These are phyloP conservation scores for Mycena vulgaris DNA, from an alignment of 768 basidiomycete genomes.

Conservation along the genomic window DNA sequence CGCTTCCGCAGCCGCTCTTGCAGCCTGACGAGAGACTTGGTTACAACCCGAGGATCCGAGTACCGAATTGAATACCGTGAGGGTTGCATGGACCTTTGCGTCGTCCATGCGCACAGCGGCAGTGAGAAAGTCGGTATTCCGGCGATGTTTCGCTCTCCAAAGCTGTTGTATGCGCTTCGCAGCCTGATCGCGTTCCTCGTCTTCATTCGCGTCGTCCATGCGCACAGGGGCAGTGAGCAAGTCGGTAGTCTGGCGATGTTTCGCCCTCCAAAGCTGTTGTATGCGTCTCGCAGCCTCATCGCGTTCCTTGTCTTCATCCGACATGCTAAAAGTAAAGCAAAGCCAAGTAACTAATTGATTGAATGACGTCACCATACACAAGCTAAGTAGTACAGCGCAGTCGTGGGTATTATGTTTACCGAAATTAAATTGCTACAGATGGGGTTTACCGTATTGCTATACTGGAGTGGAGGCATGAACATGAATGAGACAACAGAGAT, in stretches of 20 bases:
- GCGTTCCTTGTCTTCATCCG: conserved; percentile 14
- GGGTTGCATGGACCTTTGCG: conserved; percentile 52
- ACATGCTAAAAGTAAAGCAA: neutral
- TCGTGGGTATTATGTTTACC: conserved; percentile 45
- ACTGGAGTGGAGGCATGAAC: conserved; percentile 50
- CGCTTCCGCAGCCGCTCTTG: conserved; percentile 57
- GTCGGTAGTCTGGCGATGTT: conserved; percentile 41
- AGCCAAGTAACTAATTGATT: neutral
- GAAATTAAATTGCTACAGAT: conserved; percentile 57
- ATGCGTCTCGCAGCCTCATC: conserved; percentile 54
- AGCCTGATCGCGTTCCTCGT: conserved; percentile 43
- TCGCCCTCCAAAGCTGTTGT: conserved; percentile 56
- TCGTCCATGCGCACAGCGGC: conserved; percentile 56
- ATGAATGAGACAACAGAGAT: conserved; percentile 31
- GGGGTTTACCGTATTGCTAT: conserved; percentile 56
- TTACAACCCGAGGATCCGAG: neutral
- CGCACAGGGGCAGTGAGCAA: conserved; percentile 50
- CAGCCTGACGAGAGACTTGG: conserved; percentile 46
- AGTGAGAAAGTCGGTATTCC: conserved; percentile 48
- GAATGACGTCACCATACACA: neutral
- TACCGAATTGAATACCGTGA: conserved; percentile 48
- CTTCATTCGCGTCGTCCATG: conserved; percentile 55
- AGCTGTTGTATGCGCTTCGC: conserved; percentile 56
- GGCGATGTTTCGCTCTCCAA: conserved; percentile 51
- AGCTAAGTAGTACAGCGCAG: conserved; percentile 11